Evolutionary conservation across 208 protist genomes (phyloP).

Genomic region (Phytomonas serpens): DNA sequence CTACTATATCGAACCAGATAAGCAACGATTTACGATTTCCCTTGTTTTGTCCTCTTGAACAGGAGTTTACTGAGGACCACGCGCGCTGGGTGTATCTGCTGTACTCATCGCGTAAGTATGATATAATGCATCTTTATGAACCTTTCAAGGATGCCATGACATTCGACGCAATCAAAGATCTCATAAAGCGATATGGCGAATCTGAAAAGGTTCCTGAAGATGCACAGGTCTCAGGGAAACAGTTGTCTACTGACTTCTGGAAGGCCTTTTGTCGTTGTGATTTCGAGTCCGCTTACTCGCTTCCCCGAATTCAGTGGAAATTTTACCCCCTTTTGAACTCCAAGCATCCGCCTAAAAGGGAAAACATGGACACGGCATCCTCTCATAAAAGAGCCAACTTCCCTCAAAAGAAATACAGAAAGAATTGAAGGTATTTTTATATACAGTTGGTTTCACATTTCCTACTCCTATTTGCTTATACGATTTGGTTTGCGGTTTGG

Average conservation of each 20-base stretch:
- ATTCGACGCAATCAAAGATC: conserved; percentile 20
- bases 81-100: conserved; percentile 62
- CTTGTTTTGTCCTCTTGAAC: conserved; percentile 56
- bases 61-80: conserved; percentile 54
- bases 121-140: conserved; percentile 29
- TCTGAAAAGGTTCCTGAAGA: conserved; percentile 23
- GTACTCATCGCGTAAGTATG: conserved; percentile 35
- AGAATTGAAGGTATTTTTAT: background rate
- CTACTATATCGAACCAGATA: conserved; percentile 31
- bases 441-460: background rate
- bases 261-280: conserved; percentile 41
- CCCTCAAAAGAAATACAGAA: background rate
- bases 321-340: conserved; percentile 1
- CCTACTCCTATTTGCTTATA: background rate
- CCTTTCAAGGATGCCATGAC: conserved; percentile 36
- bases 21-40: conserved; percentile 52
- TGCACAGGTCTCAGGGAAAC: conserved; percentile 25
- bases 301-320: conserved; percentile 42
- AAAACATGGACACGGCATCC: background rate
- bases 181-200: conserved; percentile 37
- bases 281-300: conserved; percentile 50
- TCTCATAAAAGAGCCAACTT: background rate
- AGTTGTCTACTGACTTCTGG: conserved; percentile 52
- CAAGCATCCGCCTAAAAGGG: background rate
- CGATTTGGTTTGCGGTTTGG: no score